phyloP scores from a whole-genome alignment of 1,139 yeast species.

The Kodamaea sp. region DNA sequence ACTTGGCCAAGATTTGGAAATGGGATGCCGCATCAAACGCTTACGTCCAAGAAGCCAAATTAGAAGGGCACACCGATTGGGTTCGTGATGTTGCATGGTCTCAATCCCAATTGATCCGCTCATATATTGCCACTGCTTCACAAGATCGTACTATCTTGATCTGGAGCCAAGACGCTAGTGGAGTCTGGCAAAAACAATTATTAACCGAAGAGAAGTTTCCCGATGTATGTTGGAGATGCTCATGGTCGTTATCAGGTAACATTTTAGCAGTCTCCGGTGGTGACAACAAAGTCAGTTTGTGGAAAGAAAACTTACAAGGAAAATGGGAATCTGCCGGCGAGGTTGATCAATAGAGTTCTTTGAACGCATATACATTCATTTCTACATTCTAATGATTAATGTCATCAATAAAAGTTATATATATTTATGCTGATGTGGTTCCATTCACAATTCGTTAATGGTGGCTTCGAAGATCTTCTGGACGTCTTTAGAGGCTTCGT shows the following conservation, averaged over 20 bases:
- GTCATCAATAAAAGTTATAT: constrained; percentile 11
- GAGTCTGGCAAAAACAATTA: constrained; percentile 78
- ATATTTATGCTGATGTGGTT: not conserved
- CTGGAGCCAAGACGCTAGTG: constrained; percentile 77
- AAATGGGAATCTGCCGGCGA: constrained; percentile 97
- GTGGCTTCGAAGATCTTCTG: constrained; percentile 67
- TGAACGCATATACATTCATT: constrained; percentile 4
- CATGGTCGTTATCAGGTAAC: constrained; percentile 96
- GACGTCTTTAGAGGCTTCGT: constrained; percentile 78
- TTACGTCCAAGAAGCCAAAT: constrained; percentile 71
- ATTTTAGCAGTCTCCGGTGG: constrained; percentile 95
- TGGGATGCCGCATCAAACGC: constrained; percentile 56
- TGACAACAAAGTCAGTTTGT: constrained; percentile 90
- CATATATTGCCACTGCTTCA: constrained; percentile 96
- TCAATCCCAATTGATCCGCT: constrained; percentile 80
- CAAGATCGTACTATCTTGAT: constrained; percentile 94
- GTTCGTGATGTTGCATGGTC: constrained; percentile 99
- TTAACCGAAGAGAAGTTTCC: constrained; percentile 84
- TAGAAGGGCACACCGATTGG: constrained; percentile 96
- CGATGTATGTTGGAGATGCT: constrained; percentile 97
- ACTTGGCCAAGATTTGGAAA: constrained; percentile 89
- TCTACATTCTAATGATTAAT: constrained; percentile 12
- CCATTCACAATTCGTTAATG: constrained; percentile 44
- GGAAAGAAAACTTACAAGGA: constrained; percentile 94
- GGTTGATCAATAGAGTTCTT: constrained; percentile 63